These are phyloP conservation scores for Hanseniaspora jakobsenii DNA, from an alignment of 805 yeast species.

Conservation along the genomic window DNA sequence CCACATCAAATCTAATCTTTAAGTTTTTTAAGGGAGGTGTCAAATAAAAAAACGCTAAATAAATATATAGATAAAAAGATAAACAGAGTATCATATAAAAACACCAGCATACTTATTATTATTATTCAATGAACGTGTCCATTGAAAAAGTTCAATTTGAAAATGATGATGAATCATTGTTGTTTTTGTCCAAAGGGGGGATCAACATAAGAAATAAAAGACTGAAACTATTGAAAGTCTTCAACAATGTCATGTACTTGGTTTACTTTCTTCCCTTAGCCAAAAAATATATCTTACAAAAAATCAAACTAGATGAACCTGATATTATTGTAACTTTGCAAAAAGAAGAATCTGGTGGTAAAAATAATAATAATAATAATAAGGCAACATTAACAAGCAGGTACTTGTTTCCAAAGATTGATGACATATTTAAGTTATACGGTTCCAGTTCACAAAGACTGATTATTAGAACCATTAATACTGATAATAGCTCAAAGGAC, in stretches of 20 bases:
- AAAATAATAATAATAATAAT: no score
- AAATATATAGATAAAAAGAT: no score
- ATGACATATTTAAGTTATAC: conserved; percentile 4
- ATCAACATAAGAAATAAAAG: neutral
- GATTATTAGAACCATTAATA: no score
- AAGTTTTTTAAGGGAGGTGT: no score
- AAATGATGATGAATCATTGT: conserved; percentile 8
- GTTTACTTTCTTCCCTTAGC: conserved; percentile 47
- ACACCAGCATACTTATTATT: no score
- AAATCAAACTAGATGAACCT: conserved; percentile 18
- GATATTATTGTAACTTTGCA: conserved; percentile 7
- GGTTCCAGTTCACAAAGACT: no score
- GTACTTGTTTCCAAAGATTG: neutral
- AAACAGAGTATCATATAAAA: no score
- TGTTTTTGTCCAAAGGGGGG: conserved; percentile 1
- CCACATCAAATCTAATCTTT: no score
- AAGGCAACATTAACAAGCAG: neutral
- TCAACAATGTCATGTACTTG: conserved; percentile 51
- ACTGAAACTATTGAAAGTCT: conserved; percentile 25
- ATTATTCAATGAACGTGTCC: conserved; percentile 6
- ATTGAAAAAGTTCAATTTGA: conserved; percentile 16
- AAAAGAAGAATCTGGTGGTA: neutral
- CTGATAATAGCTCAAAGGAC: no score
- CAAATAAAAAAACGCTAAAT: no score
- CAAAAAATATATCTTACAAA: conserved; percentile 25